Conservation (phyloP, 1,139 yeast species). For the Taiozyma onychis region DNA sequence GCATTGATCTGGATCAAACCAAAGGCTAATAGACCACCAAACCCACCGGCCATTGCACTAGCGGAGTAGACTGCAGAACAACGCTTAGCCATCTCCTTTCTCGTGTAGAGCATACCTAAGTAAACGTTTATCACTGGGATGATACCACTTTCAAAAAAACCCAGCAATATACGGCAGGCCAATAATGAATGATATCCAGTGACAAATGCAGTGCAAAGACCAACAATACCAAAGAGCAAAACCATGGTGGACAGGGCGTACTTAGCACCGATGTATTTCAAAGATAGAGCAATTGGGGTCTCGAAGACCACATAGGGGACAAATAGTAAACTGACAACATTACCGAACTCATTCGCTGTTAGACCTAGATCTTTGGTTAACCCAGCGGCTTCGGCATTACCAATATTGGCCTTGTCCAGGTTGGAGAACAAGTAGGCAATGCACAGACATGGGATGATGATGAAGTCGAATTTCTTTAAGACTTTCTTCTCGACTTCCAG, state of each 20-base stretch:
- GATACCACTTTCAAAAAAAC: conserved; percentile 52
- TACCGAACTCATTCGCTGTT: conserved; percentile 44
- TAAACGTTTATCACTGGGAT: conserved; percentile 41
- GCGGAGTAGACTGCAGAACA: conserved; percentile 38
- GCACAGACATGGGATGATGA: conserved; percentile 48
- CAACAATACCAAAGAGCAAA: conserved; percentile 45
- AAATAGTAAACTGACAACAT: conserved; percentile 47
- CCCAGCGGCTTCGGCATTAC: conserved; percentile 56
- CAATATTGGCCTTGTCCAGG: conserved; percentile 54
- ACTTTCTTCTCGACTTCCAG: conserved; percentile 35
- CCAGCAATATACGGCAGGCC: conserved; percentile 42
- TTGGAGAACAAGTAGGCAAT: conserved; percentile 49
- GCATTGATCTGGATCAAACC: conserved; percentile 37
- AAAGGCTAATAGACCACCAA: conserved; percentile 42
- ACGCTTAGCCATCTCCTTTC: conserved; percentile 37
- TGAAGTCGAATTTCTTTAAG: conserved; percentile 42
- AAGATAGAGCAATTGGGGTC: conserved; percentile 41
- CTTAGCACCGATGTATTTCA: conserved; percentile 30
- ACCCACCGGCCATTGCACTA: conserved; percentile 40
- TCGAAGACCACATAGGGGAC: conserved; percentile 54
- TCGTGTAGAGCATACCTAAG: conserved; percentile 34
- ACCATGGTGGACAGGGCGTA: conserved; percentile 25
- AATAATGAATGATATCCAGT: conserved; percentile 39
- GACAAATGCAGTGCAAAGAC: conserved; percentile 44
- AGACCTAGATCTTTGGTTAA: conserved; percentile 44